Conservation (phyloP, 257 asterid species). For the Avicennia marina region DNA sequence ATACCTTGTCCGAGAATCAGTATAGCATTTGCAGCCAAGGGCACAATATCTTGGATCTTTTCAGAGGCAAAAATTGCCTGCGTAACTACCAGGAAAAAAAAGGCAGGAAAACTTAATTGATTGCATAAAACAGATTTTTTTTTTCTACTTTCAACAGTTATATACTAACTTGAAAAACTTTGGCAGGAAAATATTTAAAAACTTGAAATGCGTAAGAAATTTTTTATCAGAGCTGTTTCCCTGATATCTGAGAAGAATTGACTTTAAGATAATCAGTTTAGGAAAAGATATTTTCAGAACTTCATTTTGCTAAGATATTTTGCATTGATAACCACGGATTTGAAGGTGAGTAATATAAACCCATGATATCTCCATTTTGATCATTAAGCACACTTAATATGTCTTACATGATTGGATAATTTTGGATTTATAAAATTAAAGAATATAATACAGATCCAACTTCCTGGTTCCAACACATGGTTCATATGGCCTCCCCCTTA, state of each 20-base stretch:
- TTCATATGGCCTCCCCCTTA: background rate
- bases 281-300: background rate
- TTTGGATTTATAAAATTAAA: background rate
- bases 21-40: constrained; percentile 54
- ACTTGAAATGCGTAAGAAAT: background rate
- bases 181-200: background rate
- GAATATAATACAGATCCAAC: background rate
- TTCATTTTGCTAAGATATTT: background rate
- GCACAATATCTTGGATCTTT: constrained; percentile 65
- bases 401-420: background rate
- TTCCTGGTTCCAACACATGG: background rate
- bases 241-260: too few relatives aligned
- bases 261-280: background rate
- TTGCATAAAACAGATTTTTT: background rate
- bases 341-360: too few relatives aligned
- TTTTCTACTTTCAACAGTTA: background rate
- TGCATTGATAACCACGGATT: background rate
- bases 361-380: background rate
- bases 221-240: too few relatives aligned
- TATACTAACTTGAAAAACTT: background rate
- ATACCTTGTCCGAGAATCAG: constrained; percentile 86
- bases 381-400: background rate
- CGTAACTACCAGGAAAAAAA: constrained; percentile 31
- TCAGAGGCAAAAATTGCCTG: constrained; percentile 71
- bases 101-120: background rate